A percentile compares a stretch with the other conserved stretches of the same genome.
Evolutionary conservation across 2,329 filamentous ascomycete genomes (phyloP).

Genomic region (Ophiostoma australiae): DNA sequence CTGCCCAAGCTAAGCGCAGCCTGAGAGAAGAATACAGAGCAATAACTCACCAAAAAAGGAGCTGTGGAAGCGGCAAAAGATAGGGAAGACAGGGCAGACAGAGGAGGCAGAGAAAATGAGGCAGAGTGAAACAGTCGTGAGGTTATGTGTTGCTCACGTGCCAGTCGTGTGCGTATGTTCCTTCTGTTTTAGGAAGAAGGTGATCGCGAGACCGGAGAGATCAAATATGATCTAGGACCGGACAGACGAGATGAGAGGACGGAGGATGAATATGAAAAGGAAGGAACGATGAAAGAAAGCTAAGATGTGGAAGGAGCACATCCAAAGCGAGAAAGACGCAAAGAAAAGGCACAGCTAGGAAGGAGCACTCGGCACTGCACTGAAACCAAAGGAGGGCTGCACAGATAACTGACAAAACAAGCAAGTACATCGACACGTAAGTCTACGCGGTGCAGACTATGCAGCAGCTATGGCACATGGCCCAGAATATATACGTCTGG

Average conservation of each 20-base stretch:
- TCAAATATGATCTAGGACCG: neutral
- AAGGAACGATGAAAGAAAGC: neutral
- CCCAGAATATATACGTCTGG: neutral
- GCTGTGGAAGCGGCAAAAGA: neutral
- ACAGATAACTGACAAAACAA: slow-evolving; percentile 5
- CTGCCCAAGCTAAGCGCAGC: neutral
- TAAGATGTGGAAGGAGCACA: neutral
- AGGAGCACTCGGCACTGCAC: neutral
- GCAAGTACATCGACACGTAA: neutral
- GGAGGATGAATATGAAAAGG: neutral
- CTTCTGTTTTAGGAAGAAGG: neutral
- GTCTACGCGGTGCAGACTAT: neutral
- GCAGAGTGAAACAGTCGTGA: neutral
- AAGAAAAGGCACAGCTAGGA: neutral
- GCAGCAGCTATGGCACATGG: neutral
- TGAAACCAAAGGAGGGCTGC: slow-evolving; percentile 6
- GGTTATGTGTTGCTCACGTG: neutral
- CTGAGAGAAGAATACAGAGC: neutral
- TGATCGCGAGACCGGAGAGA: neutral
- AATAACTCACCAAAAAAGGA: neutral
- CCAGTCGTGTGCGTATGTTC: slow-evolving; percentile 4
- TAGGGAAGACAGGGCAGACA: neutral
- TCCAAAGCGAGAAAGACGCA: neutral
- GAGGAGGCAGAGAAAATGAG: too few relatives aligned
- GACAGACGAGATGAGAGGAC: neutral